Conservation (phyloP, 2,329 filamentous ascomycete species). For the Cadophora malorum region DNA sequence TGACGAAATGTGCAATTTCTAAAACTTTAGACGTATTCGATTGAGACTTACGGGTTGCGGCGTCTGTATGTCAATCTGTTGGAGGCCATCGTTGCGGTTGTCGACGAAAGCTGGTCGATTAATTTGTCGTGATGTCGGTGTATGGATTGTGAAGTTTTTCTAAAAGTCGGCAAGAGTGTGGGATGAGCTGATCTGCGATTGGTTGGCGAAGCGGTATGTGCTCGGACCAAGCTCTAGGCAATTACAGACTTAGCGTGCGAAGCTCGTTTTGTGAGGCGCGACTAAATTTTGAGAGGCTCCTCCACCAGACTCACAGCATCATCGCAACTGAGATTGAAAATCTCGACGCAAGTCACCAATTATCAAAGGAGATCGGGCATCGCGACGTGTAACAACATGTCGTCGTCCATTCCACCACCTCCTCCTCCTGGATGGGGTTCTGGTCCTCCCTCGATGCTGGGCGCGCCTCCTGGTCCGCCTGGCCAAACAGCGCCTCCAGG, state of each 20-base stretch:
- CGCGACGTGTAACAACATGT: slow-evolving; percentile 52
- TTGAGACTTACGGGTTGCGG: slow-evolving; percentile 73
- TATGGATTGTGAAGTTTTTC: slow-evolving; percentile 24
- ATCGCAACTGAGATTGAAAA: slow-evolving; percentile 12
- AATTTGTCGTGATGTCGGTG: slow-evolving; percentile 22
- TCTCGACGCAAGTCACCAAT: slow-evolving; percentile 19
- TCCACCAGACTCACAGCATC: not conserved
- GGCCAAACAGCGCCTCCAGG: slow-evolving; percentile 79
- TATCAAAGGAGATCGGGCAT: slow-evolving; percentile 41
- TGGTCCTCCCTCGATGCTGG: slow-evolving; percentile 55
- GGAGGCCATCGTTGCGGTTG: slow-evolving; percentile 56
- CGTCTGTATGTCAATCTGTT: slow-evolving; percentile 62
- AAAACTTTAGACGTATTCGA: not conserved
- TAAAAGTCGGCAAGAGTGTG: slow-evolving; percentile 14
- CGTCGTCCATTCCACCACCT: slow-evolving; percentile 65
- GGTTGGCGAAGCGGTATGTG: not conserved
- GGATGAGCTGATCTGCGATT: slow-evolving; percentile 3
- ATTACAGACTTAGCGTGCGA: not conserved
- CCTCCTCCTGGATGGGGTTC: slow-evolving; percentile 72
- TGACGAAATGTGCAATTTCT: not conserved
- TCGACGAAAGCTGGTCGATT: slow-evolving; percentile 40
- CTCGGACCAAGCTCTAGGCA: not conserved
- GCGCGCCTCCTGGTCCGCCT: slow-evolving; percentile 44
- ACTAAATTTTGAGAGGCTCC: not conserved
- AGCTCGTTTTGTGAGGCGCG: not conserved